These are phyloP conservation scores for Vigna nakashimae DNA, from an alignment of 306 rosid genomes.

Conservation along the genomic window DNA sequence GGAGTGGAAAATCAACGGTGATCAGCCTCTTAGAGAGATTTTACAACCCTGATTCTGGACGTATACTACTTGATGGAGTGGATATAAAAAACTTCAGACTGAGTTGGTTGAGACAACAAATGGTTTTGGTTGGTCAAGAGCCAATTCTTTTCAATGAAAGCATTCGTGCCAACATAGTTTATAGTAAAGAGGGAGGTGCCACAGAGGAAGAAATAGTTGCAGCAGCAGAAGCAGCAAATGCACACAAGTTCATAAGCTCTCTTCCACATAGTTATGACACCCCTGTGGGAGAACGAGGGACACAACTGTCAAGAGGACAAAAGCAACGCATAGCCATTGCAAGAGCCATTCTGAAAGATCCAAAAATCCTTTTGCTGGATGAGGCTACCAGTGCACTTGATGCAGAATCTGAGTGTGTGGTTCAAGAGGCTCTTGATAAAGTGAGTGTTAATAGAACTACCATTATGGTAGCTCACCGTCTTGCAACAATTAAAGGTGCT, in stretches of 20 bases:
- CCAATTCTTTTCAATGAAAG: constrained; percentile 87
- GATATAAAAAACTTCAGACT: constrained; percentile 58
- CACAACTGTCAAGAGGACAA: constrained; percentile 89
- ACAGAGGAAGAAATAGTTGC: constrained; percentile 75
- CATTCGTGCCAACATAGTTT: constrained; percentile 78
- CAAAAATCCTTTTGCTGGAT: constrained; percentile 81
- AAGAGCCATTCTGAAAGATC: constrained; percentile 80
- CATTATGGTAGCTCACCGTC: constrained; percentile 81
- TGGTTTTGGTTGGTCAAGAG: constrained; percentile 93
- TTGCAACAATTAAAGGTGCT: constrained; percentile 82
- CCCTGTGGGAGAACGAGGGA: constrained; percentile 82
- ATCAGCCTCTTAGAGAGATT: constrained; percentile 82
- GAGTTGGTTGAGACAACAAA: constrained; percentile 85
- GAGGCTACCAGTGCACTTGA: constrained; percentile 95
- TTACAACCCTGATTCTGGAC: constrained; percentile 75
- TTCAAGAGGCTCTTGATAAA: constrained; percentile 84
- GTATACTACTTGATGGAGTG: constrained; percentile 63
- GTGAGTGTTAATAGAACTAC: constrained; percentile 87
- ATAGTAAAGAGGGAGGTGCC: constrained; percentile 63
- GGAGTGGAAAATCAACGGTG: constrained; percentile 88
- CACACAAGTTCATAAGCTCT: constrained; percentile 69
- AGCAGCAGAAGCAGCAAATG: constrained; percentile 82
- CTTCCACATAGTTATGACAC: constrained; percentile 79
- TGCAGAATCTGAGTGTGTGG: constrained; percentile 82
- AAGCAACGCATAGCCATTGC: constrained; percentile 92